These are phyloP conservation scores for Erodium chrysanthum DNA, from an alignment of 441 rosid species.

Conservation along the genomic window DNA sequence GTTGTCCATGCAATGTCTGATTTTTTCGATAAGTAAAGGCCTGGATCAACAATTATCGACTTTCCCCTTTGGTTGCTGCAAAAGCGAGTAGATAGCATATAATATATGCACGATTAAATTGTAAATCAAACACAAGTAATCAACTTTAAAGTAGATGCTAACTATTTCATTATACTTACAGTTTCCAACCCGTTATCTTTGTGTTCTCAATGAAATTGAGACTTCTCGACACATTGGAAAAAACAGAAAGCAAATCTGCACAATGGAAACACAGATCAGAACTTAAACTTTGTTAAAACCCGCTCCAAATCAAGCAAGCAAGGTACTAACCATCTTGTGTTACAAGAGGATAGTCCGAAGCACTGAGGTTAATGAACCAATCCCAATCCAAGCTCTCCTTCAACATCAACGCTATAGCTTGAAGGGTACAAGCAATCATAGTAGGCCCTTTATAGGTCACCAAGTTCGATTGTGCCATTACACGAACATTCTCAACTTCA, in stretches of 20 bases:
- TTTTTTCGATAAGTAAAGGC: constrained; percentile 75
- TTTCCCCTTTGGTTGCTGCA: constrained; percentile 74
- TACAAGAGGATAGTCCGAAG: constrained; percentile 87
- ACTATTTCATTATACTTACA: constrained; percentile 40
- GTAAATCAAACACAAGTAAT: not conserved
- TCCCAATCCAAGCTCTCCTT: constrained; percentile 87
- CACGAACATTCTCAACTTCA: constrained; percentile 75
- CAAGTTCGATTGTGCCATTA: constrained; percentile 81
- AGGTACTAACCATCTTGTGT: constrained; percentile 80
- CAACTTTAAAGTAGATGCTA: constrained; percentile 1
- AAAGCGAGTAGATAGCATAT: constrained; percentile 12
- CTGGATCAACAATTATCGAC: constrained; percentile 83
- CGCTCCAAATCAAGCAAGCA: not conserved
- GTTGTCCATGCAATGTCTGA: constrained; percentile 75
- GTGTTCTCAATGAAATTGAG: constrained; percentile 79
- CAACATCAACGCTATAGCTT: constrained; percentile 72
- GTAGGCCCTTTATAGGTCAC: constrained; percentile 94
- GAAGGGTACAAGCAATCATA: constrained; percentile 86
- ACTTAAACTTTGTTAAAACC: constrained; percentile 4
- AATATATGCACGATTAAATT: not conserved
- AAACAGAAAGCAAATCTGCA: constrained; percentile 70
- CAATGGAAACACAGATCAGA: constrained; percentile 17
- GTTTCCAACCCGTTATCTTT: constrained; percentile 78
- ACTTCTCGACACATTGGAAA: constrained; percentile 59
- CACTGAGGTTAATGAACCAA: constrained; percentile 92